A percentile compares a stretch with the other conserved stretches of the same genome.
Evolutionary conservation across 345 rosid genomes (phyloP).

Genomic region (Acer negundo): DNA sequence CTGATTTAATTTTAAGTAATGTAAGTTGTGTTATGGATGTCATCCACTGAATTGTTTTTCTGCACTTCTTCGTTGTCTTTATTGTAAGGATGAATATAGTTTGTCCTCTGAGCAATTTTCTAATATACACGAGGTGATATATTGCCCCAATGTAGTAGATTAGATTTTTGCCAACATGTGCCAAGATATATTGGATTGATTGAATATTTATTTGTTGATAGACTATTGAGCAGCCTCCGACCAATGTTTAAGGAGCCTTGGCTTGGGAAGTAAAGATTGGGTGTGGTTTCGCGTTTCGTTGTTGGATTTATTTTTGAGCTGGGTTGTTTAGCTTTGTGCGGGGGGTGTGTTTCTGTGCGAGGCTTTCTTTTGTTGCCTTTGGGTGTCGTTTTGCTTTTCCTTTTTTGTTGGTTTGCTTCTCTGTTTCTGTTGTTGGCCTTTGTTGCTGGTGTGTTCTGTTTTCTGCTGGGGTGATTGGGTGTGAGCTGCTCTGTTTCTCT

Average conservation of each 20-base stretch:
- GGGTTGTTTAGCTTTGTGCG: too few species aligned
- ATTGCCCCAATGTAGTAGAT: background rate
- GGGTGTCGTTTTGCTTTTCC: too few species aligned
- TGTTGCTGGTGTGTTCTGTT: too few species aligned
- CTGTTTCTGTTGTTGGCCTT: too few species aligned
- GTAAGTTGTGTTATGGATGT: background rate
- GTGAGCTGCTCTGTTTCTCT: too few species aligned
- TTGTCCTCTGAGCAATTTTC: background rate
- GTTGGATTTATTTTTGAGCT: too few species aligned
- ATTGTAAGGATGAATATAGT: background rate
- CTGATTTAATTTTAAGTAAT: background rate
- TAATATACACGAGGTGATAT: background rate
- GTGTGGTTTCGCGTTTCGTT: too few species aligned
- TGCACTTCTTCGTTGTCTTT: background rate
- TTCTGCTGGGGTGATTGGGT: too few species aligned
- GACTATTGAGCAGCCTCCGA: background rate
- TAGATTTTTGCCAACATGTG: background rate
- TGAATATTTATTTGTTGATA: background rate
- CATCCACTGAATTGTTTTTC: background rate
- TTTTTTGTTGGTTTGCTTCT: too few species aligned
- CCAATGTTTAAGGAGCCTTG: background rate
- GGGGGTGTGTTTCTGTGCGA: too few species aligned
- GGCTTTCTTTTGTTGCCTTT: too few species aligned
- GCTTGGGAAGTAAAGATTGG: background rate
- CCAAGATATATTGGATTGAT: background rate